phyloP scores from a whole-genome alignment of 208 protist species.

The Herpetomonas samuelpessoai region DNA sequence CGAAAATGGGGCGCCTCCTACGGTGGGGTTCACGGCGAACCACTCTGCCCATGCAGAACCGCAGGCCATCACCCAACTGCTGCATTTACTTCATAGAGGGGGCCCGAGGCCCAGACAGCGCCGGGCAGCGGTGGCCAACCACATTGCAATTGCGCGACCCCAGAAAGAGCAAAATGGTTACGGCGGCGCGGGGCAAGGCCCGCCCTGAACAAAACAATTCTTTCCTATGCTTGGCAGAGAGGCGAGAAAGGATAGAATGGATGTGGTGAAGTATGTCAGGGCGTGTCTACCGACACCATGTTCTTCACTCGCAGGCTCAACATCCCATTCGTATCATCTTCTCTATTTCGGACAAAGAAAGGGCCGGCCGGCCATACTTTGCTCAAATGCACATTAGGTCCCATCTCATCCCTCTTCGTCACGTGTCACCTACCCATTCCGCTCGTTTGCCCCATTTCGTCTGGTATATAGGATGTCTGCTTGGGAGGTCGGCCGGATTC shows the following conservation, averaged over 20 bases:
- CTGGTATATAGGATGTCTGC: neutral
- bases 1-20: neutral
- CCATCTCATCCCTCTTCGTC: too few relatives aligned
- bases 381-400: too few relatives aligned
- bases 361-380: too few relatives aligned
- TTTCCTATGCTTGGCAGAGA: too few relatives aligned
- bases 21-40: constrained; percentile 5
- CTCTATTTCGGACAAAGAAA: too few relatives aligned
- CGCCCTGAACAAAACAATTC: constrained; percentile 1
- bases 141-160: constrained; percentile 1
- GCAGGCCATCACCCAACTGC: neutral
- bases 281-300: too few relatives aligned
- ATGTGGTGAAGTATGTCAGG: too few relatives aligned
- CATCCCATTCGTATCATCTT: too few relatives aligned
- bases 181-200: constrained; percentile 5
- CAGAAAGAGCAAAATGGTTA: constrained; percentile 12
- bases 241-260: too few relatives aligned
- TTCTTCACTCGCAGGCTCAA: too few relatives aligned
- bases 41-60: constrained; percentile 12
- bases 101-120: neutral
- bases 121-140: constrained; percentile 4
- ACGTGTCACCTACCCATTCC: too few relatives aligned
- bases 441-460: neutral
- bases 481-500: neutral
- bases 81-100: neutral